These are phyloP conservation scores for Eucalyptus sp. DNA, from an alignment of 345 rosid species.

Conservation along the genomic window DNA sequence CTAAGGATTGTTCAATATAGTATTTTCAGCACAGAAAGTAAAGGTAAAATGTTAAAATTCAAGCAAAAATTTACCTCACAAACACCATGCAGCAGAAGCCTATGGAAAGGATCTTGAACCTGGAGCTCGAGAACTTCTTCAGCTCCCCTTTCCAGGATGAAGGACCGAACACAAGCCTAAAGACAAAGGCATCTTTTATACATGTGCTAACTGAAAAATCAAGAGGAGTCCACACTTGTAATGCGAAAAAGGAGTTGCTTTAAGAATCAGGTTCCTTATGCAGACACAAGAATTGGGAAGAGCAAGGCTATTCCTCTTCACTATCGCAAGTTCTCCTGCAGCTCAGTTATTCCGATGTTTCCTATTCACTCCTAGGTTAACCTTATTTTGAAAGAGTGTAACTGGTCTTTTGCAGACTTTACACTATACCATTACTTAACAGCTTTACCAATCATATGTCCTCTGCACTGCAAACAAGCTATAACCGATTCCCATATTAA, in stretches of 20 bases:
- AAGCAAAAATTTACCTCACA: slow-evolving; percentile 56
- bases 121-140: slow-evolving; percentile 48
- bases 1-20: background rate
- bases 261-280: background rate
- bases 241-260: background rate
- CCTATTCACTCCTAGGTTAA: background rate
- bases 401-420: background rate
- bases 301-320: background rate
- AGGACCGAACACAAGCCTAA: slow-evolving; percentile 55
- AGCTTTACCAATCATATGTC: background rate
- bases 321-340: background rate
- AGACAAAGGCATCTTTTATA: background rate
- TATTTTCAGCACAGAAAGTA: background rate
- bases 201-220: background rate
- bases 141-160: slow-evolving; percentile 35
- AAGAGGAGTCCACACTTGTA: background rate
- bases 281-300: background rate
- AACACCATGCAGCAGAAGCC: slow-evolving; percentile 86
- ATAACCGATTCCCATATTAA: background rate
- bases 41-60: background rate
- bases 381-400: background rate
- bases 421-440: background rate
- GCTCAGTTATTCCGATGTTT: background rate
- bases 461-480: background rate
- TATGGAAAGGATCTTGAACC: slow-evolving; percentile 85